phyloP scores from a whole-genome alignment of 2,329 filamentous ascomycete genomes.

The Apiospora malaysiana region DNA sequence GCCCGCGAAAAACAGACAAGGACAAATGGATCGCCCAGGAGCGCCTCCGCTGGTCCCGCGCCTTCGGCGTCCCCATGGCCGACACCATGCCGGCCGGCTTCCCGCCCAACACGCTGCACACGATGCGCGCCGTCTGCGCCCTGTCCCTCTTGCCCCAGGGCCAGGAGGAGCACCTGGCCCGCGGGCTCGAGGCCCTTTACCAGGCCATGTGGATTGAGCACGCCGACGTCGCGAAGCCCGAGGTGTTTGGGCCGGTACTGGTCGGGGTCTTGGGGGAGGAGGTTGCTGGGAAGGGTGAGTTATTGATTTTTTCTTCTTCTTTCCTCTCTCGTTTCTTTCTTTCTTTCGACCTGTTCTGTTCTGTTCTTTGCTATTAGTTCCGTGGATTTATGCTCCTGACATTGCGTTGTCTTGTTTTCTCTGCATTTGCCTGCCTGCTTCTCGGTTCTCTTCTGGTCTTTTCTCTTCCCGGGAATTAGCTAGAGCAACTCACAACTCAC shows the following conservation, averaged over 20 bases:
- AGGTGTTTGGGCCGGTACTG: conserved; percentile 37
- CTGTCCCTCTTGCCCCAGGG: conserved; percentile 31
- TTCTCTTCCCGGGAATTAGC: neutral
- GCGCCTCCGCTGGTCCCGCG: conserved; percentile 42
- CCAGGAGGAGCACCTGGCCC: conserved; percentile 31
- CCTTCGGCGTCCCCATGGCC: conserved; percentile 44
- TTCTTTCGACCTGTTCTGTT: no score
- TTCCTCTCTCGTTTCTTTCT: no score
- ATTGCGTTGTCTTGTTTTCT: no score
- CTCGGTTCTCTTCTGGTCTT: neutral
- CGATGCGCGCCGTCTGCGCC: conserved; percentile 43
- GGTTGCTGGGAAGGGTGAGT: conserved; percentile 34
- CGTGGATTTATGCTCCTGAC: no score
- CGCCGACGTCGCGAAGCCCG: conserved; percentile 34
- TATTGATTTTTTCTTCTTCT: neutral
- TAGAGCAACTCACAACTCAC: neutral
- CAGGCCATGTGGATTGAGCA: conserved; percentile 42
- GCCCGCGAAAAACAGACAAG: conserved; percentile 39
- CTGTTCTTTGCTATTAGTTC: neutral
- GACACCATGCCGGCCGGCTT: conserved; percentile 40
- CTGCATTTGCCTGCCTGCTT: neutral
- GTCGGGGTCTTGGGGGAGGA: conserved; percentile 33
- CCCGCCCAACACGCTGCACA: conserved; percentile 42
- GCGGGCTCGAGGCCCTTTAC: conserved; percentile 42
- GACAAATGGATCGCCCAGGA: conserved; percentile 43